These are phyloP conservation scores for Acanthamoeba castellanii DNA, from an alignment of 208 protist species.

Conservation along the genomic window DNA sequence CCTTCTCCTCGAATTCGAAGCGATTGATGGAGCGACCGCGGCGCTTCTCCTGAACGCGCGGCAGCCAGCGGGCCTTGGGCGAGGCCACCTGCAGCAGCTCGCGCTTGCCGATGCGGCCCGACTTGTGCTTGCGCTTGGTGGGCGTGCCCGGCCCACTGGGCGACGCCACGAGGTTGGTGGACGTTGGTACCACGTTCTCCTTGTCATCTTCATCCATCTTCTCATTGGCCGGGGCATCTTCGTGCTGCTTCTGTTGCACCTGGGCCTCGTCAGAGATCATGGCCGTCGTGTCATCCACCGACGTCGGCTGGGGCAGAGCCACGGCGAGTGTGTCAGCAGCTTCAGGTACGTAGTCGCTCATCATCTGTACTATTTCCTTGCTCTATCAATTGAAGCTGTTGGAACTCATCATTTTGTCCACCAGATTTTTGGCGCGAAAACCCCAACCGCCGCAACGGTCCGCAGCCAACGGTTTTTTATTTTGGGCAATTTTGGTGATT, in stretches of 20 bases:
- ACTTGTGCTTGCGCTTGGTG: neutral
- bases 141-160: neutral
- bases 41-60: neutral
- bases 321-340: no score
- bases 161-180: neutral
- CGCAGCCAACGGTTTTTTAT: no score
- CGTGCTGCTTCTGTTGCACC: no score
- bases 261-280: neutral
- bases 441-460: no score
- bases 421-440: no score
- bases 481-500: no score
- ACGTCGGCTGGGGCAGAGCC: neutral
- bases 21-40: neutral
- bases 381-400: no score
- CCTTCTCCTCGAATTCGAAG: slow-evolving; percentile 48
- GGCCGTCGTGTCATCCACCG: neutral
- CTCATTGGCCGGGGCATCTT: no score
- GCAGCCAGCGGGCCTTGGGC: slow-evolving; percentile 35
- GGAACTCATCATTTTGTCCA: no score
- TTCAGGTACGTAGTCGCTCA: neutral
- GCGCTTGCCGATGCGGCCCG: slow-evolving; percentile 11
- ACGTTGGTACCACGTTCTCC: slow-evolving; percentile 9
- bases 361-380: neutral
- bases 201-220: neutral
- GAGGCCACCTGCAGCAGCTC: slow-evolving; percentile 24